Conservation (phyloP, 306 rosid genomes). For the Urtica urens region DNA sequence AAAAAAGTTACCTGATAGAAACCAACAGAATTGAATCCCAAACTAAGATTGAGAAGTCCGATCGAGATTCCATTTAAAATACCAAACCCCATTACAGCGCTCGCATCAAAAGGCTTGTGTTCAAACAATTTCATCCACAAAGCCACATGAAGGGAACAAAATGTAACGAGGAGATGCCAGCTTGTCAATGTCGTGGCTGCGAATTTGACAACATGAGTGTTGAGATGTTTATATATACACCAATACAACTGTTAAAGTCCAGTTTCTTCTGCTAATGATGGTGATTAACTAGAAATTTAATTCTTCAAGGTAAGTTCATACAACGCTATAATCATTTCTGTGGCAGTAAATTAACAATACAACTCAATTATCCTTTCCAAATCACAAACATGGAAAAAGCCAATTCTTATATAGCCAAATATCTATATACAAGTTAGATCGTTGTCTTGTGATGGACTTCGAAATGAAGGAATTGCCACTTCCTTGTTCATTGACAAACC, state of each 20-base stretch:
- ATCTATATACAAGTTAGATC: too few species aligned
- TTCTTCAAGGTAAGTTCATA: not conserved
- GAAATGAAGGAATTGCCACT: not conserved
- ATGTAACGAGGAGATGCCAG: conserved; percentile 98
- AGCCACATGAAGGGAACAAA: conserved; percentile 92
- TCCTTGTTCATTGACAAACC: too few species aligned
- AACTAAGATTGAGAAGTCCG: conserved; percentile 92
- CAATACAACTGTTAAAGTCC: not conserved
- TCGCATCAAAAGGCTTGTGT: conserved; percentile 86
- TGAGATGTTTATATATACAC: not conserved
- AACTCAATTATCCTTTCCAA: not conserved
- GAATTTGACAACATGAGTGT: not conserved
- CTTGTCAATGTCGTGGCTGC: conserved; percentile 97
- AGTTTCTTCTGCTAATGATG: not conserved
- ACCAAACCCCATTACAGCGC: conserved; percentile 91
- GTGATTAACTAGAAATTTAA: not conserved
- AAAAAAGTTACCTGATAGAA: conserved; percentile 65
- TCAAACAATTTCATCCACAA: conserved; percentile 80
- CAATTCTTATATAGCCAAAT: too few species aligned
- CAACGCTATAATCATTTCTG: not conserved
- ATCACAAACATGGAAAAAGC: not conserved
- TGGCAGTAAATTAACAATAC: not conserved
- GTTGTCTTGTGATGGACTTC: not conserved
- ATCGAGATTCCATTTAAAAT: conserved; percentile 90
- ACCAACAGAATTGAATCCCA: conserved; percentile 97